Base-by-base conservation (phyloP, 83 land plant species). In the Diphasiastrum complanatum region DNA sequence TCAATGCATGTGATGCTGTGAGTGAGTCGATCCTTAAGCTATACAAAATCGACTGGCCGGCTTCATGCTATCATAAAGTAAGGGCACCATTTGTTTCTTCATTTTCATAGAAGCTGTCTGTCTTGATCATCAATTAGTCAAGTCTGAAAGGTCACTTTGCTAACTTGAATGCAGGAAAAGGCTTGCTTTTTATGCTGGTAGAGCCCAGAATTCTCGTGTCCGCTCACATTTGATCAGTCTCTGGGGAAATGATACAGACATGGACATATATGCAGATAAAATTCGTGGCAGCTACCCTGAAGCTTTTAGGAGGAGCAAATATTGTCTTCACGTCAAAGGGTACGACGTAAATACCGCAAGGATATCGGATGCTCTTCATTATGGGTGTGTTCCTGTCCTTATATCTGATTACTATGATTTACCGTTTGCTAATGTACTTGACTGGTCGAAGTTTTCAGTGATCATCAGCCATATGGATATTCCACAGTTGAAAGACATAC, bases 371-470 rank as follows among this genome's bases (percentile, higher is more conserved):
- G 71, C 72, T 45, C 36, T 69, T 5, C 45, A 69, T 37, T 69
- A 51, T 31, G 71, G 51, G 33, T 69, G 72, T 28, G 71, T 69
- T 14, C 72, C 72, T 25, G 60, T 69, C 41, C 37, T 69, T 5
- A 64, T 69, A 18, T 69, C 72, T 8, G 43, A 63, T 24, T 11
- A 50, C 56, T 69, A 69, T 20, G 71, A 65, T 2, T 29, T 69
- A 12, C 72, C 72, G 26, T 49, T 69, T 25, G 45, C 46, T 24
- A 54, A 69, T 1, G 59, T 69, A 0, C 60, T 69, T 31, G 43
- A 69, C 19, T 69, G 72, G 72, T n/a, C n/a, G n/a, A n/a, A n/a
- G n/a, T n/a, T n/a, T n/a, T n/a, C n/a, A n/a, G n/a, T n/a, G n/a
- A n/a, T n/a, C n/a, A n/a, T n/a, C n/a, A n/a, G n/a, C n/a, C n/a